Percentiles rank a stretch among this genome's conserved stretches.
phyloP scores from a whole-genome alignment of 129 eudicot genomes.

The Ambrosia artemisiifolia region DNA sequence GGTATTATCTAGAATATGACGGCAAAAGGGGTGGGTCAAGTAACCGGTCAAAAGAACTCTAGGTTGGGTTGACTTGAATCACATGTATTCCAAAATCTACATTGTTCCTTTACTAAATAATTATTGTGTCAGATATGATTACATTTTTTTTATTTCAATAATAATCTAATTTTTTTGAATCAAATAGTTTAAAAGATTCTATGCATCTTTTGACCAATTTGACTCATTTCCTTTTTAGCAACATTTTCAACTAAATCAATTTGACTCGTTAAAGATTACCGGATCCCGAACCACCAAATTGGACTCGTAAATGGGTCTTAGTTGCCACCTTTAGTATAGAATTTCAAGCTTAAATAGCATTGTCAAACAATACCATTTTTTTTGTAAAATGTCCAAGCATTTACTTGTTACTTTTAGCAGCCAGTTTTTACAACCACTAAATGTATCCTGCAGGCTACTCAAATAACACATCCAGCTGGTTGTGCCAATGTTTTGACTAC shows the following conservation, averaged over 20 bases:
- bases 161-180: neutral
- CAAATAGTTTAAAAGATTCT: neutral
- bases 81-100: neutral
- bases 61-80: neutral
- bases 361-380: neutral
- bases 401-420: constrained; percentile 2
- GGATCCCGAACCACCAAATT: neutral
- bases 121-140: neutral
- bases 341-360: neutral
- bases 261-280: neutral
- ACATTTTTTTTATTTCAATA: neutral
- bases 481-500: constrained; percentile 65
- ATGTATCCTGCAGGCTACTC: constrained; percentile 54
- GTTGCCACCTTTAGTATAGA: neutral
- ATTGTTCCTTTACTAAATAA: neutral
- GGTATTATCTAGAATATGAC: neutral
- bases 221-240: neutral
- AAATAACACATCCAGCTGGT: constrained; percentile 79
- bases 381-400: neutral
- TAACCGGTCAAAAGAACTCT: neutral
- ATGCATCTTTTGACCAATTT: neutral
- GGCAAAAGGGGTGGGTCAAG: neutral
- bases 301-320: neutral
- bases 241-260: neutral
- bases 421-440: neutral